Conservation (phyloP, 2,329 filamentous ascomycete genomes). For the Zopfia rhizophila region DNA sequence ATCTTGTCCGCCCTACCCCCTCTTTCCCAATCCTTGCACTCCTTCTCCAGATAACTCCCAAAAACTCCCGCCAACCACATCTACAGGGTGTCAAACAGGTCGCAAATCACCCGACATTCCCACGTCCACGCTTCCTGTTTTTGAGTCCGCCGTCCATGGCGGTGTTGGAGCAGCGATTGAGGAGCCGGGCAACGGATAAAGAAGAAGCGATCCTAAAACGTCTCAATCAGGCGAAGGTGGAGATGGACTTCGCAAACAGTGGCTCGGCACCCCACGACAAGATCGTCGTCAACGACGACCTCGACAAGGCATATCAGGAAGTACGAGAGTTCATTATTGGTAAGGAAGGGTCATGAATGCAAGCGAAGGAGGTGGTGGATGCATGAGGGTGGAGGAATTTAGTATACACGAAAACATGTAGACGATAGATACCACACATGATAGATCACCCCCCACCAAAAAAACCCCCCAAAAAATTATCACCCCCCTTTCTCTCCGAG, state of each 20-base stretch:
- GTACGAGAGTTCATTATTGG: constrained; percentile 63
- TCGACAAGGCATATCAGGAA: constrained; percentile 61
- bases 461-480: no score
- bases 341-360: no score
- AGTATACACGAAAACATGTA: no score
- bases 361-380: no score
- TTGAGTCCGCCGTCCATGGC: constrained; percentile 81
- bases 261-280: constrained; percentile 61
- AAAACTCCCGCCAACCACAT: no score
- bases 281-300: constrained; percentile 62
- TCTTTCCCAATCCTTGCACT: background rate
- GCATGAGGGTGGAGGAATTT: no score
- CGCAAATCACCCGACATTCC: constrained; percentile 73
- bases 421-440: no score
- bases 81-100: constrained; percentile 90
- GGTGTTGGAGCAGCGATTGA: constrained; percentile 72
- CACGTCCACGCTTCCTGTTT: constrained; percentile 81
- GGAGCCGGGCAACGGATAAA: constrained; percentile 55
- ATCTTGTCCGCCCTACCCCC: no score
- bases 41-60: no score
- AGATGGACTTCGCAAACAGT: constrained; percentile 54
- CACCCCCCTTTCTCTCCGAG: no score
- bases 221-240: constrained; percentile 59
- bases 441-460: no score
- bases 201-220: constrained; percentile 61